Evolutionary conservation across 73 alveolate genomes (phyloP), one percentile per base, ranked within the genome.

Genomic region (Paramecium primaurelia): DNA sequence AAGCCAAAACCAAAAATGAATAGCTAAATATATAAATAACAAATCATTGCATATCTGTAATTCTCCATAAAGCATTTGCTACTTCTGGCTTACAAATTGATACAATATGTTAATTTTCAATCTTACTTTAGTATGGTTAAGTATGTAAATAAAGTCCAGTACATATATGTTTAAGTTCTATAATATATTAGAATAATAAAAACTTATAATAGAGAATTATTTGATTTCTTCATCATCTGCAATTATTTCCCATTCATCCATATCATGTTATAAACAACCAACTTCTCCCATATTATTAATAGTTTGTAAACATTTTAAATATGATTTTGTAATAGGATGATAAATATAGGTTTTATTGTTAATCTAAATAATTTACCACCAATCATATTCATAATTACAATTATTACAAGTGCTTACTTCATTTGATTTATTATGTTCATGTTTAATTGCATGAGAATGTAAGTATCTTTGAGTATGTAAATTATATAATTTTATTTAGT

Each of bases 101-200:
- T 32, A 64, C 45, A 64, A 28, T 28, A 28, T 64, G 45, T 28
- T 64, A 1, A 64, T 64, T 64, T 22, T 28, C 45, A 32, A 64
- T 32, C 12, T 64, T 64, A 64, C 84, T 28, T 64, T 64, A 34
- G 22, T 64, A 64, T 2, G 84, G 84, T 64, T 64, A 28, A 14
- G 84, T 64, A 32, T 64, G 84, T 18, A 64, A 28, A 64, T 64
- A 64, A 34, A 64, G 47, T 64, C 84, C 84, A 64, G 84, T 64
- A 34, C 47, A 32, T 64, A 64, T 9, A 20, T 64, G 84, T 32
- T 64, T 64, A 28, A 64, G 47, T 64, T 64, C 84, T 64, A 22
- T 22, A 64, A 64, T 64, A 32, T 32, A 34, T 32, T 1, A 64
- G 28, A 64, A 18, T 16, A 4, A 64, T 64, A 32, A 64, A 22